A percentile compares a stretch with the other conserved stretches of the same genome.
Conservation (phyloP, 202 grass and related monocot genomes). For the Tripidium arundinaceum region DNA sequence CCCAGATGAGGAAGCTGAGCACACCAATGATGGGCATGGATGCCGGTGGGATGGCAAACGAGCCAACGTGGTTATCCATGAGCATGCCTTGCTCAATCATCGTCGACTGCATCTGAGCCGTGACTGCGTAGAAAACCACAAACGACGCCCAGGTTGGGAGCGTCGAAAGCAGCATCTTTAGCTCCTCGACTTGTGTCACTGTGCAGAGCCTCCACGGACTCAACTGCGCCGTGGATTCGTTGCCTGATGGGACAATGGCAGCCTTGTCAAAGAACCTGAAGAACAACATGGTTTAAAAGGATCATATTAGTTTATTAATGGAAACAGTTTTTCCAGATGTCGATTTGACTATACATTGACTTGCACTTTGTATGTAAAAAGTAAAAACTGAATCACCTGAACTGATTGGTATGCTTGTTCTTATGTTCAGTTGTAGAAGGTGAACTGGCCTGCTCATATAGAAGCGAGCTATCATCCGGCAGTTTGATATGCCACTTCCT, state of each 20-base stretch:
- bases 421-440: not conserved
- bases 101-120: constrained; percentile 12
- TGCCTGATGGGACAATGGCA: not conserved
- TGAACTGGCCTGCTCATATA: constrained; percentile 7
- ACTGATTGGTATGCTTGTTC: not conserved
- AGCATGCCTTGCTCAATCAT: constrained; percentile 39
- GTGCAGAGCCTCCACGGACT: constrained; percentile 39
- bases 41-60: constrained; percentile 34
- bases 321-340: not conserved
- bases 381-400: not conserved
- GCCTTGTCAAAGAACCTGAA: constrained; percentile 26
- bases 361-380: not conserved
- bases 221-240: not conserved
- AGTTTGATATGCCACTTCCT: constrained; percentile 21
- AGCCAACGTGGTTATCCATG: constrained; percentile 26
- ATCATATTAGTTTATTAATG: not conserved
- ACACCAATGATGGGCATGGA: constrained; percentile 27
- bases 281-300: not conserved
- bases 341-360: not conserved
- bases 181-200: constrained; percentile 46
- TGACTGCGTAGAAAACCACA: constrained; percentile 7
- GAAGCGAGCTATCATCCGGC: constrained; percentile 14
- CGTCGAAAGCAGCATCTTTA: constrained; percentile 38
- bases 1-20: constrained; percentile 25
- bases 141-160: constrained; percentile 8